Base-by-base conservation (phyloP, 2,329 filamentous ascomycete species). In the Neospermospora avenae region DNA sequence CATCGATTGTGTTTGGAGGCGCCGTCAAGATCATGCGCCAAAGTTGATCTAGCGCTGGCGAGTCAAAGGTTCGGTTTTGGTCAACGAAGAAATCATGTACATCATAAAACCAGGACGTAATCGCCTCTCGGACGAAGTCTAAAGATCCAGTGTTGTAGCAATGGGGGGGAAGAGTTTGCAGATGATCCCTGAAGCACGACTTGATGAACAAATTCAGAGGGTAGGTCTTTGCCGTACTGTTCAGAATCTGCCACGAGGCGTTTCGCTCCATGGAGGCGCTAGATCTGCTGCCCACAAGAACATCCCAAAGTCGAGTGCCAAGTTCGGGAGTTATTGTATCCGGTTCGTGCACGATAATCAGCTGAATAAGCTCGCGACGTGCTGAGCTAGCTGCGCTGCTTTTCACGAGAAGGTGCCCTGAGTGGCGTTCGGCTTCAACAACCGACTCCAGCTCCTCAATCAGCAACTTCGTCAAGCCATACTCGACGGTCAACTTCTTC, bases 1-100 rank as follows among this genome's bases (percentile, higher is more conserved):
- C 80, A 65, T 90, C 90, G 51, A 96, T 85, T 0, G 80, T 82
- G 39, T 81, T 77, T 39, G 83, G 78, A 4, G 85, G 84, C 1
- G 89, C 85, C 16, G 83, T 86, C 56, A 96, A 77, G 35, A 93
- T 85, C 67, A 96, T 84, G 24, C 85, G 84, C 93, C 93, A 96
- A n/a, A 96, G 77, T 59, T 92, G 82, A 67, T 95, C 89, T 45
- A 83, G 78, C 25, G 76, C 83, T 65, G 74, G 82, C 62, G 78
- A 81, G 65, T 81, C 77, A 28, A 84, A 71, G 11, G 78, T 75
- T n/a, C 78, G 75, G 7, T 80, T 76, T 48, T 83, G 80, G 58
- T 83, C 80, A 22, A 85, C 74, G 20, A 79, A 70, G 52, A 81
- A 77, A 22, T 77, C 77, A 24, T 72, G 52, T 22, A 60, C 75